Conservation (phyloP, 768 basidiomycete species). For the Boletus edulis region DNA sequence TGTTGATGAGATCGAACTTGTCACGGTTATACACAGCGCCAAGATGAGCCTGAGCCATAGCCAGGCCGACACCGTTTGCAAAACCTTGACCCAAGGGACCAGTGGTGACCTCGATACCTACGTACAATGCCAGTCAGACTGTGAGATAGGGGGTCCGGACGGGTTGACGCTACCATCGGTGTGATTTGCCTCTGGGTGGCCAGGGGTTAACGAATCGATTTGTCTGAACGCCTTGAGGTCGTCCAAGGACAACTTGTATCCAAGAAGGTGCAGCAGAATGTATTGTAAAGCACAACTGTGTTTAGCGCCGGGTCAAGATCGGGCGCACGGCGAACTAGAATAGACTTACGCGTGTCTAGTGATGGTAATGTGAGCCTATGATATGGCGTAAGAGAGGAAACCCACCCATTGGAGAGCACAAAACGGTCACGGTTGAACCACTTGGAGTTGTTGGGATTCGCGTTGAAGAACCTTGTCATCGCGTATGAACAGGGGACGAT, state of each 20-base stretch:
- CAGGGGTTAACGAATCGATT: slow-evolving; percentile 84
- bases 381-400: background rate
- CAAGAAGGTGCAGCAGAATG: slow-evolving; percentile 85
- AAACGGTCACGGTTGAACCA: slow-evolving; percentile 98
- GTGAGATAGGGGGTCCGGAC: background rate
- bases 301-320: slow-evolving; percentile 5
- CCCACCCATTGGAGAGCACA: slow-evolving; percentile 90
- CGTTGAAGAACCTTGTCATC: slow-evolving; percentile 68
- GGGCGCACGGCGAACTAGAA: background rate
- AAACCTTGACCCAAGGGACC: slow-evolving; percentile 96
- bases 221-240: slow-evolving; percentile 95
- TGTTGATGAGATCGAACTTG: slow-evolving; percentile 75
- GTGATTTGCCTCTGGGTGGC: slow-evolving; percentile 81
- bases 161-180: slow-evolving; percentile 48
- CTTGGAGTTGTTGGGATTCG: slow-evolving; percentile 84
- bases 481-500: background rate
- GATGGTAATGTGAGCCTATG: slow-evolving; percentile 10
- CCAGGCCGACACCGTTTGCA: slow-evolving; percentile 89
- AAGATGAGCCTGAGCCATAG: slow-evolving; percentile 90
- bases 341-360: slow-evolving; percentile 68
- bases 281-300: slow-evolving; percentile 90
- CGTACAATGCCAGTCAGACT: slow-evolving; percentile 6
- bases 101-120: slow-evolving; percentile 88
- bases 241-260: slow-evolving; percentile 89
- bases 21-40: slow-evolving; percentile 90